These are phyloP conservation scores for Hypholoma fasciculare DNA, from an alignment of 768 basidiomycete species.

Conservation along the genomic window DNA sequence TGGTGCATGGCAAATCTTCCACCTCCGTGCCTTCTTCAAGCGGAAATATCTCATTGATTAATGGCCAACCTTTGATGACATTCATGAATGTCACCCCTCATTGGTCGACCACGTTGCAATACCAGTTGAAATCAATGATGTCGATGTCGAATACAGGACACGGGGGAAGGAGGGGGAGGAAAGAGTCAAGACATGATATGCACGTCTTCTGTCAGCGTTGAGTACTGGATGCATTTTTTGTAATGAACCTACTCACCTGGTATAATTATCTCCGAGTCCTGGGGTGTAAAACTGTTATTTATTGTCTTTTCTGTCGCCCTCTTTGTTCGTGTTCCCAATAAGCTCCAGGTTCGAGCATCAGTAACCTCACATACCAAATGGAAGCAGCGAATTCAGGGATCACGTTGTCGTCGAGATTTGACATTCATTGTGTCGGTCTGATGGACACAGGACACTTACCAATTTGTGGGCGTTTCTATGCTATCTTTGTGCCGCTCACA, in stretches of 20 bases:
- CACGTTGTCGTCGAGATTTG: too few species aligned
- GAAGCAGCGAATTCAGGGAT: background rate
- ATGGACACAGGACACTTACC: too few species aligned
- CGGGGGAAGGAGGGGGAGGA: background rate
- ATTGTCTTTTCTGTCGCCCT: background rate
- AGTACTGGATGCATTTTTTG: background rate
- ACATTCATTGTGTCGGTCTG: too few species aligned
- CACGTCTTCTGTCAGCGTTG: background rate
- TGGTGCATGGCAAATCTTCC: constrained; percentile 94
- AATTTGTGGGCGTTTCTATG: too few species aligned
- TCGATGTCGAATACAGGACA: background rate
- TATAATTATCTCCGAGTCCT: background rate
- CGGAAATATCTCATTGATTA: constrained; percentile 91
- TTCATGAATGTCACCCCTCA: background rate
- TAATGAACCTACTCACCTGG: background rate
- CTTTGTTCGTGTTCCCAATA: background rate
- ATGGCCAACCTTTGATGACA: background rate
- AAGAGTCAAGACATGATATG: background rate
- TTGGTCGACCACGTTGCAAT: background rate
- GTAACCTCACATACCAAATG: background rate
- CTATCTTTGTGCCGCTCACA: too few species aligned
- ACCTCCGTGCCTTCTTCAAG: constrained; percentile 94
- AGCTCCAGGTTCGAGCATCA: too few species aligned
- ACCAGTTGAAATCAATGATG: too few species aligned
- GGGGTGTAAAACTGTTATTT: background rate